Evolutionary conservation across 495 filamentous ascomycete species (phyloP).

Genomic region (Saxophila tyrrhenica): DNA sequence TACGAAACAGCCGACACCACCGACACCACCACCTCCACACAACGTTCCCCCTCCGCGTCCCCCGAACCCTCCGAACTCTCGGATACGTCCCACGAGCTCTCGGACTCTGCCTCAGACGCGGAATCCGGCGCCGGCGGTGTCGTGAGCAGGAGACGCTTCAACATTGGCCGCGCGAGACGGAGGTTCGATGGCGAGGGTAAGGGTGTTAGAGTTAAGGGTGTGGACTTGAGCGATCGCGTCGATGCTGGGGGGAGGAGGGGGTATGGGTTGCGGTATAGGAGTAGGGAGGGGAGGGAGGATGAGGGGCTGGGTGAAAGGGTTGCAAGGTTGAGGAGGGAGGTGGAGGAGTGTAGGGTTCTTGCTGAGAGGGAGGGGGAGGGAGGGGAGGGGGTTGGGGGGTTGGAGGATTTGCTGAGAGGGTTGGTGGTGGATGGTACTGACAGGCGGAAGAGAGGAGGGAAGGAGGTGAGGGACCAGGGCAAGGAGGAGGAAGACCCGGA

Average conservation of each 20-base stretch:
- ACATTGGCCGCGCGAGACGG: slow-evolving; percentile 5
- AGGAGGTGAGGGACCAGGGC: slow-evolving; percentile 6
- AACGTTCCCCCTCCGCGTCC: not conserved
- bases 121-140: slow-evolving; percentile 2
- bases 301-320: slow-evolving; percentile 65
- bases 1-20: slow-evolving; percentile 21
- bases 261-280: slow-evolving; percentile 42
- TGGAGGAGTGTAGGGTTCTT: slow-evolving; percentile 30
- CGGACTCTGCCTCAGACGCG: not conserved
- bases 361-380: slow-evolving; percentile 20
- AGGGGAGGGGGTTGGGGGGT: slow-evolving; percentile 3
- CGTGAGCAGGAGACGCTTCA: slow-evolving; percentile 7
- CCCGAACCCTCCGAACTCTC: not conserved
- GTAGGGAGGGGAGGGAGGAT: slow-evolving; percentile 31
- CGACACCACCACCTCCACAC: slow-evolving; percentile 1
- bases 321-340: slow-evolving; percentile 38
- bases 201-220: slow-evolving; percentile 5
- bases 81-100: not conserved
- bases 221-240: slow-evolving; percentile 1
- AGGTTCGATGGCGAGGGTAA: not conserved
- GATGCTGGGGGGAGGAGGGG: slow-evolving; percentile 29
- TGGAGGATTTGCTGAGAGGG: slow-evolving; percentile 18
- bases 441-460: not conserved
- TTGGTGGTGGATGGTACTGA: slow-evolving; percentile 11
- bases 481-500: slow-evolving; percentile 10